Conservation (phyloP, 148 eudicot genomes). For the Salicornia ramosissima region DNA sequence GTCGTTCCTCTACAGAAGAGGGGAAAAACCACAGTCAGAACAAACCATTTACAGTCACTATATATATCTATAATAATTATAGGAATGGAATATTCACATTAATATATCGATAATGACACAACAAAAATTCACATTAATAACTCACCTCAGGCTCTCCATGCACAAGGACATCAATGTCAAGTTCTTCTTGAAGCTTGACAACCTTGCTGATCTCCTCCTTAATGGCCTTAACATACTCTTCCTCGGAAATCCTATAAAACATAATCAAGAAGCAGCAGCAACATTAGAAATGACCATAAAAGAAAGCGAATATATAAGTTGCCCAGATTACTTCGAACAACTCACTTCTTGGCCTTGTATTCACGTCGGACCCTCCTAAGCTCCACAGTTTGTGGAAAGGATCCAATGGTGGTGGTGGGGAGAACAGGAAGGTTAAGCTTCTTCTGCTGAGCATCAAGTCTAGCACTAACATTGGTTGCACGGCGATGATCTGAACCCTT, state of each 20-base stretch:
- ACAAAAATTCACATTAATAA: background rate
- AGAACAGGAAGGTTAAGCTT: constrained; percentile 91
- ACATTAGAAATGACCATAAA: constrained; percentile 2
- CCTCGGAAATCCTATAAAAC: constrained; percentile 63
- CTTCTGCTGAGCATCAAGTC: constrained; percentile 94
- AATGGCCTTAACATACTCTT: constrained; percentile 66
- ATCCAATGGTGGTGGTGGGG: constrained; percentile 96
- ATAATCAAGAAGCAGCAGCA: constrained; percentile 5
- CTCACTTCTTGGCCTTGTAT: constrained; percentile 88
- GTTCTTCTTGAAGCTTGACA: constrained; percentile 90
- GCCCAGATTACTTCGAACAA: background rate
- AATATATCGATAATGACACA: background rate
- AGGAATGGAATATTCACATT: background rate
- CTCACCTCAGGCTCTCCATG: constrained; percentile 91
- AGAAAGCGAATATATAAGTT: background rate
- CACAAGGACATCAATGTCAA: constrained; percentile 88
- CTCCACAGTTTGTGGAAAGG: constrained; percentile 92
- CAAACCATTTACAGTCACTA: too few species aligned
- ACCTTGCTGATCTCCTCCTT: constrained; percentile 86
- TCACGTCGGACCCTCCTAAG: constrained; percentile 95
- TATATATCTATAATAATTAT: too few species aligned
- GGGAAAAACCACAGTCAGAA: constrained; percentile 19
- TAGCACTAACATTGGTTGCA: constrained; percentile 81
- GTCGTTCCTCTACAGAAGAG: constrained; percentile 59
- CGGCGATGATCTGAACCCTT: constrained; percentile 93